phyloP scores from a whole-genome alignment of 768 basidiomycete species.

The Paxillus ammoniavirescens region DNA sequence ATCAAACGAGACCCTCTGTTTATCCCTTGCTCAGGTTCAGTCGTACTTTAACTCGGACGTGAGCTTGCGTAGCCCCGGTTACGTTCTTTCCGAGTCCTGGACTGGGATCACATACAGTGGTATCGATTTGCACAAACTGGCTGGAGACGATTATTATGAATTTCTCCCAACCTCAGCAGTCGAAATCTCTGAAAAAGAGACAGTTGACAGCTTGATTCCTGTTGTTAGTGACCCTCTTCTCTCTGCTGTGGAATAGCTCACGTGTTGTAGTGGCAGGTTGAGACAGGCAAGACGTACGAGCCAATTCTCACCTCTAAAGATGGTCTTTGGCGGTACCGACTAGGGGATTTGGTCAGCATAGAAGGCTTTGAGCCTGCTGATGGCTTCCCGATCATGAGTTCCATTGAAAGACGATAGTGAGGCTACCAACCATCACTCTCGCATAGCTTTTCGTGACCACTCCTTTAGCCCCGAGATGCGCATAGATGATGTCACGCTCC shows the following conservation, averaged over 20 bases:
- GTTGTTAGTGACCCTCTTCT: not conserved
- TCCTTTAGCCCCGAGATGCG: not conserved
- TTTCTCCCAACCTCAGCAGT: not conserved
- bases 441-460: not conserved
- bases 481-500: not conserved
- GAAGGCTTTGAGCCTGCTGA: not conserved
- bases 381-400: slow-evolving; percentile 3
- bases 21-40: not conserved
- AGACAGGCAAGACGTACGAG: slow-evolving; percentile 4
- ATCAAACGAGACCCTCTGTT: not conserved
- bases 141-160: not conserved
- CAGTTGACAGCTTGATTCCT: not conserved
- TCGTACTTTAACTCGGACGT: not conserved
- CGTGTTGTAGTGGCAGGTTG: slow-evolving; percentile 1
- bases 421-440: not conserved
- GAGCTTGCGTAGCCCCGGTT: not conserved
- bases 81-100: not conserved
- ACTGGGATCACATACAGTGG: not conserved
- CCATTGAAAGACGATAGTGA: slow-evolving; percentile 3
- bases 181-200: not conserved
- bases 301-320: not conserved
- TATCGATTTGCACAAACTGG: not conserved
- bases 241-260: not conserved
- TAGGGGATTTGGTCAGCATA: slow-evolving; percentile 1
- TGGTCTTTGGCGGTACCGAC: slow-evolving; percentile 6